phyloP scores from a whole-genome alignment of 1,139 yeast genomes.

The Saccharomyces hybrid region DNA sequence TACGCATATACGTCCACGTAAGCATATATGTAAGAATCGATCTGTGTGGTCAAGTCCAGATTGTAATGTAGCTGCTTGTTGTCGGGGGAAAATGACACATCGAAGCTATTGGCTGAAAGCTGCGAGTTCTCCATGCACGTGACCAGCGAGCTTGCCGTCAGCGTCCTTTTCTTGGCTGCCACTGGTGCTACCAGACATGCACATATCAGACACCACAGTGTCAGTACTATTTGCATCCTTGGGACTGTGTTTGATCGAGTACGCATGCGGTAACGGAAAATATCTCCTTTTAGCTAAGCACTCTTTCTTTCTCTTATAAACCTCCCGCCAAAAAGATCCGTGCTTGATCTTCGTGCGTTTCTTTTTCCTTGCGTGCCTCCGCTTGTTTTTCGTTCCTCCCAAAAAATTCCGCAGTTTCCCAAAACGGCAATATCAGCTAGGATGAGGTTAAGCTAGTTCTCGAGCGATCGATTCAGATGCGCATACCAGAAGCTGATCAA shows the following conservation, averaged over 20 bases:
- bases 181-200: constrained; percentile 8
- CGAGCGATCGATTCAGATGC: neutral
- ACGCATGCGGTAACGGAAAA: neutral
- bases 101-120: constrained; percentile 57
- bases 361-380: neutral
- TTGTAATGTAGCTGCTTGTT: constrained; percentile 53
- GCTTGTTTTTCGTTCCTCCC: neutral
- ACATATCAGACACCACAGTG: constrained; percentile 28
- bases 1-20: constrained; percentile 65
- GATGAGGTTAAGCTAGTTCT: neutral
- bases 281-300: neutral
- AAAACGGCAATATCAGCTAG: neutral
- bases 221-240: constrained; percentile 27
- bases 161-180: constrained; percentile 33
- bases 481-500: neutral
- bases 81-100: constrained; percentile 64
- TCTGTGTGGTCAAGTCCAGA: constrained; percentile 54
- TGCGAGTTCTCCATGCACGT: constrained; percentile 62
- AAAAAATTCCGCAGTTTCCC: neutral
- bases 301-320: neutral
- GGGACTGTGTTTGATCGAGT: constrained; percentile 5
- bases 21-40: constrained; percentile 52
- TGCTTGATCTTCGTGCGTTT: neutral
- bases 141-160: constrained; percentile 57
- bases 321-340: neutral